A percentile compares a stretch with the other conserved stretches of the same genome.
Conservation (phyloP, 2,329 filamentous ascomycete genomes). For the Scleromitrula shiraiana region DNA sequence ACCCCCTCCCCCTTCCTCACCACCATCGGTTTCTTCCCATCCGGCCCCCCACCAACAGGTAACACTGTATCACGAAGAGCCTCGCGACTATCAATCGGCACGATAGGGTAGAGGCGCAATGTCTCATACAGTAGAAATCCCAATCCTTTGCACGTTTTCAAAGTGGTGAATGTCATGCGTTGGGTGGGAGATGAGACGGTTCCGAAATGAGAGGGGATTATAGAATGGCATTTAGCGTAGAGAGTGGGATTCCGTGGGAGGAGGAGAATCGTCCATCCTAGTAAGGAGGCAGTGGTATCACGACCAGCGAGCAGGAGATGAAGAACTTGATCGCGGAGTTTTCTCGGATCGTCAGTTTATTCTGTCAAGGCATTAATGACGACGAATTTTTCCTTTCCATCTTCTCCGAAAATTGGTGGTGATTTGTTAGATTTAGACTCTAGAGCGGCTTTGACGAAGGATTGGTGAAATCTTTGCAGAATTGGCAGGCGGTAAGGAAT, state of each 20-base stretch:
- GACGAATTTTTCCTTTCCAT: slow-evolving; percentile 30
- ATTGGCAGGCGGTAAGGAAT: slow-evolving; percentile 26
- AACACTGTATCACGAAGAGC: slow-evolving; percentile 37
- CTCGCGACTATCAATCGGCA: slow-evolving; percentile 43
- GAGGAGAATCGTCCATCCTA: slow-evolving; percentile 32
- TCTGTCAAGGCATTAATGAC: slow-evolving; percentile 43
- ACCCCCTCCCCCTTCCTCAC: slow-evolving; percentile 25
- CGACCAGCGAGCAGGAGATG: slow-evolving; percentile 29
- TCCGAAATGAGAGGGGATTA: slow-evolving; percentile 33
- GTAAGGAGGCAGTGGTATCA: slow-evolving; percentile 21
- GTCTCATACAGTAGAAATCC: slow-evolving; percentile 21
- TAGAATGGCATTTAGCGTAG: slow-evolving; percentile 34
- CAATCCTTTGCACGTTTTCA: slow-evolving; percentile 22
- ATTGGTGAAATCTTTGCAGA: slow-evolving; percentile 19
- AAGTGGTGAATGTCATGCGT: slow-evolving; percentile 17
- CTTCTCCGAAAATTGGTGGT: slow-evolving; percentile 24
- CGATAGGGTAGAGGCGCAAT: slow-evolving; percentile 34
- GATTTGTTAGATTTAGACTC: slow-evolving; percentile 7
- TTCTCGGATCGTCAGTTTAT: slow-evolving; percentile 32
- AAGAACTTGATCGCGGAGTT: slow-evolving; percentile 31
- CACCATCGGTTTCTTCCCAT: slow-evolving; percentile 25
- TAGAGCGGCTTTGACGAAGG: slow-evolving; percentile 24
- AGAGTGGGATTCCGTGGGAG: slow-evolving; percentile 37
- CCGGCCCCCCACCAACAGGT: slow-evolving; percentile 29
- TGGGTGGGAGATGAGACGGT: slow-evolving; percentile 11